phyloP scores from a whole-genome alignment of 371 early-diverging fungal species.

The Parasitella parasitica region DNA sequence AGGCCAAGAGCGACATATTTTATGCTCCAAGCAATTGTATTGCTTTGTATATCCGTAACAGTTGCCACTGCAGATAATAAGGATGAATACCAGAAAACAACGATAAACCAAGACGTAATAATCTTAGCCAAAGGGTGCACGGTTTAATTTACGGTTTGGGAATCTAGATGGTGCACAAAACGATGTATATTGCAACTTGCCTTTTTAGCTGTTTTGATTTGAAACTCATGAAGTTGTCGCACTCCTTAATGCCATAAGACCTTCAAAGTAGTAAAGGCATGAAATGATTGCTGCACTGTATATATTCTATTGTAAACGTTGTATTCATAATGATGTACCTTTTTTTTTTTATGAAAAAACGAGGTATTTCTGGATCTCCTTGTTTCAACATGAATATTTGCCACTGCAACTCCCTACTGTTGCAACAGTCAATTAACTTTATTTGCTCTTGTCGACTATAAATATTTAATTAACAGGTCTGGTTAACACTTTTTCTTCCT shows the following conservation, averaged over 20 bases:
- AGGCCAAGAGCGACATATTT: too few relatives aligned
- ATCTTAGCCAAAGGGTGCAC: too few relatives aligned
- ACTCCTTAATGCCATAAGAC: not conserved
- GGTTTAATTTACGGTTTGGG: not conserved
- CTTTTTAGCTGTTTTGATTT: not conserved
- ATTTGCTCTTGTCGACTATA: not conserved
- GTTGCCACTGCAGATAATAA: too few relatives aligned
- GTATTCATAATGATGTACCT: too few relatives aligned
- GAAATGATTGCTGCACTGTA: too few relatives aligned
- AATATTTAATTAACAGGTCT: not conserved
- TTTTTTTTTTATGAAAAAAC: too few relatives aligned
- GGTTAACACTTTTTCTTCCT: not conserved
- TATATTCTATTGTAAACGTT: too few relatives aligned
- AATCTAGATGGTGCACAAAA: not conserved
- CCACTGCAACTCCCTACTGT: not conserved
- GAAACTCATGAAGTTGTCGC: not conserved
- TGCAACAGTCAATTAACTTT: not conserved
- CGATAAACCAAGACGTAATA: too few relatives aligned
- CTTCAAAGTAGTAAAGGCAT: too few relatives aligned
- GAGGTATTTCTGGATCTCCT: not conserved
- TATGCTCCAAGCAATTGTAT: too few relatives aligned
- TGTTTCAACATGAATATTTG: not conserved
- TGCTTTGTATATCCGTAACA: too few relatives aligned
- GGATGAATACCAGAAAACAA: too few relatives aligned
- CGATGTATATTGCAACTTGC: not conserved